A percentile compares a stretch with the other conserved stretches of the same genome.
Evolutionary conservation across 352 stramenopile species (phyloP).

Genomic region (Phytophthora cryptogea): DNA sequence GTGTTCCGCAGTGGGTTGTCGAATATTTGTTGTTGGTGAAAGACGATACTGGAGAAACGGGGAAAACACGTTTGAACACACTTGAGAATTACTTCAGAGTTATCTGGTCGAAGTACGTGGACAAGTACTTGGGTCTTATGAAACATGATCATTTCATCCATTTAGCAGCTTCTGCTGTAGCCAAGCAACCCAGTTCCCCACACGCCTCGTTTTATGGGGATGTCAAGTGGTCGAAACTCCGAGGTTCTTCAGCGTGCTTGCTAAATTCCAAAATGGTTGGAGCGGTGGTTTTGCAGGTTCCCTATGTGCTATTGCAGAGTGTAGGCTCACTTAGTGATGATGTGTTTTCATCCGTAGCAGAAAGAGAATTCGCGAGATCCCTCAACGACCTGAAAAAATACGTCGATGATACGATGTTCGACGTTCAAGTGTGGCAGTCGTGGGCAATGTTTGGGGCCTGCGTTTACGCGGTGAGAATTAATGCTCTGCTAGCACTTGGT

Average conservation of each 20-base stretch:
- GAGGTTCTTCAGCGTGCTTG: slow-evolving; percentile 34
- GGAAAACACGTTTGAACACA: neutral
- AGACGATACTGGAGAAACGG: neutral
- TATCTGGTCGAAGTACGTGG: slow-evolving; percentile 10
- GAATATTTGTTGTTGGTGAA: slow-evolving; percentile 2
- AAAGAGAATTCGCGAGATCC: slow-evolving; percentile 3
- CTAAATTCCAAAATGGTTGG: slow-evolving; percentile 8
- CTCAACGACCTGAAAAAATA: neutral
- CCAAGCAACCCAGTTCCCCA: neutral
- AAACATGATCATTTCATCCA: neutral
- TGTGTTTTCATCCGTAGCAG: neutral
- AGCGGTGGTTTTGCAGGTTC: slow-evolving; percentile 8
- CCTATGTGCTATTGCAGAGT: slow-evolving; percentile 15
- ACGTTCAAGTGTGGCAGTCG: slow-evolving; percentile 7
- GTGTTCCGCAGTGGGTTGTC: slow-evolving; percentile 22
- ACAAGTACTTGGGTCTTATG: neutral
- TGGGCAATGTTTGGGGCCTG: slow-evolving; percentile 38
- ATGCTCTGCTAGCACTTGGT: slow-evolving; percentile 36
- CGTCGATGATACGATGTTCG: slow-evolving; percentile 7
- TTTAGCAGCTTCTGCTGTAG: slow-evolving; percentile 17
- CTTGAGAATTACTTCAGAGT: slow-evolving; percentile 6
- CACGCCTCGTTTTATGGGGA: slow-evolving; percentile 11
- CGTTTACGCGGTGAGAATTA: slow-evolving; percentile 44
- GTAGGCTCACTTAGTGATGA: neutral
- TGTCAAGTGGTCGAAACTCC: slow-evolving; percentile 30